Percentiles rank a stretch among this genome's conserved stretches.
Conservation (phyloP, 805 yeast genomes). For the Yamadazyma phyllophila region DNA sequence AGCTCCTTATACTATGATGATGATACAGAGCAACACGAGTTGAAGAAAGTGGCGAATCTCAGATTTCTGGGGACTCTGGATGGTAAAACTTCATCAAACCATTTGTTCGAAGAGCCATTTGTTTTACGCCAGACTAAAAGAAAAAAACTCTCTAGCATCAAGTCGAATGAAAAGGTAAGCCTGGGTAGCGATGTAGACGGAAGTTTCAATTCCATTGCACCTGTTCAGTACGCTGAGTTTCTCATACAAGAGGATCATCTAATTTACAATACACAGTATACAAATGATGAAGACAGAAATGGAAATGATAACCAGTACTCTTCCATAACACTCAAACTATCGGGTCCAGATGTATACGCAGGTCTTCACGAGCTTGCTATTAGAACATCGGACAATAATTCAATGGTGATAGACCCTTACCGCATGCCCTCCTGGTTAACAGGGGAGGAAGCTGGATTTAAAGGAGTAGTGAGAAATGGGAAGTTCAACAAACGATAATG, state of each 20-base stretch:
- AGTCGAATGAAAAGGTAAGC: too few species aligned
- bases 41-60: neutral
- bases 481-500: neutral
- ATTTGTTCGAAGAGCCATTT: neutral
- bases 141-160: neutral
- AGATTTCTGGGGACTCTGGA: neutral
- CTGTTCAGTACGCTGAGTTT: slow-evolving; percentile 54
- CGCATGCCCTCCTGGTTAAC: slow-evolving; percentile 72
- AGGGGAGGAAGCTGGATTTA: slow-evolving; percentile 62
- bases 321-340: slow-evolving; percentile 38
- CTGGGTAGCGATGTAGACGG: neutral
- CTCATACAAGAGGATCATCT: slow-evolving; percentile 31
- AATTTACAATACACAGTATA: neutral
- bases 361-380: slow-evolving; percentile 70
- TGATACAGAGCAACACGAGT: neutral
- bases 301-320: slow-evolving; percentile 12
- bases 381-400: slow-evolving; percentile 21
- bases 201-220: slow-evolving; percentile 34
- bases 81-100: neutral
- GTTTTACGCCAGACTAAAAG: neutral
- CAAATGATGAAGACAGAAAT: neutral
- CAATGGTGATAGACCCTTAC: slow-evolving; percentile 49
- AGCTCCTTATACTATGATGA: neutral
- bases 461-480: slow-evolving; percentile 40
- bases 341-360: slow-evolving; percentile 73